Base-by-base conservation (phyloP, 257 asterid genomes). In the Paulownia fortunei region DNA sequence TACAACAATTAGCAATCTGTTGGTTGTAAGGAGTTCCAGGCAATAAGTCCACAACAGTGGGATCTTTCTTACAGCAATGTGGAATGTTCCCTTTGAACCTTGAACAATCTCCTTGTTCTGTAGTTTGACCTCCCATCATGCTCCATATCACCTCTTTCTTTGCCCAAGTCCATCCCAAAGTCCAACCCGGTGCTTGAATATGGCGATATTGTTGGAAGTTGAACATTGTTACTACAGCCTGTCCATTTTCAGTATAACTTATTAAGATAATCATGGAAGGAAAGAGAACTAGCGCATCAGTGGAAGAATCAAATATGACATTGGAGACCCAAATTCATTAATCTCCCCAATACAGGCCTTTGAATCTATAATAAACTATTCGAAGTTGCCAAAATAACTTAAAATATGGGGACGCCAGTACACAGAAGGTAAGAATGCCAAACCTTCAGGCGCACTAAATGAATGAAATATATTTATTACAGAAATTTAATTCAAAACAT, bases 91-190 rank as follows among this genome's bases (percentile, higher is more conserved):
- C 86, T 78, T 91, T 91, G 11, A 54, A 91, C 78, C 73, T 92
- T 2, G 98, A 92, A 73, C 98, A 94, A 84, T 94, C 98, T 61
- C 98, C 98, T 82, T 94, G 98, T 55, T 94, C 98, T 0, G 97
- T 91, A 0, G 98, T 78, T 79, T 94, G 97, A 55, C 80, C 87
- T 49, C 98, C 98, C 84, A 88, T 76, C 97, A 89, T 89, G 86
- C 76, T 76, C 97, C 98, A 94, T 52, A 94, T 94, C 68, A 94
- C 98, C 87, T 94, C 97, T 69, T 94, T 91, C 78, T 92, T 89
- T 1, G 97, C 96, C 98, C 98, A 94, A 0, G 88, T 89, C 98
- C 98, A 94, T 2, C 98, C 98, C 88, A 92, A 69, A 13, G 92
- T 85, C 98, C 98, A 94, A 1, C 98, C 98, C 1, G 98, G 97